Percentiles rank a stretch among this genome's conserved stretches.
phyloP scores from a whole-genome alignment of 768 basidiomycete genomes.

The Tephrocybe sp. region DNA sequence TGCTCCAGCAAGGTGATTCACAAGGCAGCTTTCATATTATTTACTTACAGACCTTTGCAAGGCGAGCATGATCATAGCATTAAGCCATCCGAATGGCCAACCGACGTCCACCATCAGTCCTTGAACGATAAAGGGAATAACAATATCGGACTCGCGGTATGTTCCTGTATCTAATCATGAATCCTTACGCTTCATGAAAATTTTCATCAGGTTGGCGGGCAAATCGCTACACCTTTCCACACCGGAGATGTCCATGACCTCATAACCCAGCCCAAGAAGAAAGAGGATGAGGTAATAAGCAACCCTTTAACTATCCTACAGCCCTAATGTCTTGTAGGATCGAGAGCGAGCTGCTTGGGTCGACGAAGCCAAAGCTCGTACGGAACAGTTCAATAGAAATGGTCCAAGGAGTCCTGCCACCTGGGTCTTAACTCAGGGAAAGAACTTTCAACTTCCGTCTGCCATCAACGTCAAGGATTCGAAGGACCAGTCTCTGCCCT shows the following conservation, averaged over 20 bases:
- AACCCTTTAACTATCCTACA: not conserved
- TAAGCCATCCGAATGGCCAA: too few species aligned
- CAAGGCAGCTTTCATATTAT: not conserved
- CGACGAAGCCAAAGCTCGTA: conserved; percentile 52
- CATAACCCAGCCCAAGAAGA: conserved; percentile 41
- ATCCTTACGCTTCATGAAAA: conserved; percentile 1
- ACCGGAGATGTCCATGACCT: conserved; percentile 6
- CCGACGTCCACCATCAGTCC: conserved; percentile 45
- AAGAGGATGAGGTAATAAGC: conserved; percentile 48
- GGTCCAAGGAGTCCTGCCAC: conserved; percentile 47
- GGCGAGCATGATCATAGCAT: conserved; percentile 12
- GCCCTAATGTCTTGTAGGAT: conserved; percentile 33
- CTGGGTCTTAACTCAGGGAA: conserved; percentile 64
- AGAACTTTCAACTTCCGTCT: conserved; percentile 51
- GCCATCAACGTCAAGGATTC: conserved; percentile 60
- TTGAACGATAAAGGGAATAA: conserved; percentile 53
- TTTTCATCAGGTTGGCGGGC: conserved; percentile 57
- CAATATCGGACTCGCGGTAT: conserved; percentile 57
- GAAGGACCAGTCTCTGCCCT: conserved; percentile 45
- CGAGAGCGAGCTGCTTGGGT: conserved; percentile 53
- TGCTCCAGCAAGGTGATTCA: conserved; percentile 14
- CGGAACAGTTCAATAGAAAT: conserved; percentile 41
- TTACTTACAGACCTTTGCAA: conserved; percentile 1
- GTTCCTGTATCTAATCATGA: conserved; percentile 1
- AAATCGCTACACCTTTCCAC: conserved; percentile 32